phyloP scores from a whole-genome alignment of 176 grass and related monocot species.

The Oryza brachyantha region DNA sequence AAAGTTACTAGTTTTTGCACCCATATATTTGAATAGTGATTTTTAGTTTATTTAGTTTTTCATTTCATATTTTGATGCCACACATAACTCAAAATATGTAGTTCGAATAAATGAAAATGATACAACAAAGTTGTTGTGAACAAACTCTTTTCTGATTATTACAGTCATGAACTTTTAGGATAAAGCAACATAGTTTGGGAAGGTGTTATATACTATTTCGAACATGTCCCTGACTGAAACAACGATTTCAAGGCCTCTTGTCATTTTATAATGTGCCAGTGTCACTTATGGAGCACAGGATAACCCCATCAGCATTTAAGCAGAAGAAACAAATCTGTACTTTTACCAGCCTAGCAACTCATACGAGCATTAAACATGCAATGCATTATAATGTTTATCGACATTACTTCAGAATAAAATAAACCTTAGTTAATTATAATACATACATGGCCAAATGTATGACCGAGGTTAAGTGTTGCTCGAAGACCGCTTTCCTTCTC shows the following conservation, averaged over 20 bases:
- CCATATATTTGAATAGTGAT: too few relatives aligned
- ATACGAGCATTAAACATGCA: not conserved
- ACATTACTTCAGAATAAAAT: not conserved
- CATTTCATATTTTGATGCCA: not conserved
- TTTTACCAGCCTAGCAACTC: not conserved
- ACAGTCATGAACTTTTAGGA: not conserved
- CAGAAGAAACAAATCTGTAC: not conserved
- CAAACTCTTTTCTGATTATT: too few relatives aligned
- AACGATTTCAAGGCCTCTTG: not conserved
- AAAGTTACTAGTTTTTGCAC: too few relatives aligned
- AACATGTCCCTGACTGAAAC: not conserved
- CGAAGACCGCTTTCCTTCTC: constrained; percentile 94
- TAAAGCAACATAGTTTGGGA: not conserved
- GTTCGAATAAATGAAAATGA: not conserved
- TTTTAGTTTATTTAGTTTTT: too few relatives aligned
- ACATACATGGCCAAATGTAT: constrained; percentile 98
- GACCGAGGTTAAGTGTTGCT: constrained; percentile 92
- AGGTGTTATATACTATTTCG: not conserved
- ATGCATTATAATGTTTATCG: too few relatives aligned
- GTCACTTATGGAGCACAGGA: not conserved
- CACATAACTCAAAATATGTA: not conserved
- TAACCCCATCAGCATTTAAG: not conserved
- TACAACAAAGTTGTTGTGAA: not conserved
- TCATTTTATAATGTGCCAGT: not conserved
- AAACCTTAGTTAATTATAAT: not conserved